phyloP scores from a whole-genome alignment of 306 rosid species.

The Ochetophila trinervis region DNA sequence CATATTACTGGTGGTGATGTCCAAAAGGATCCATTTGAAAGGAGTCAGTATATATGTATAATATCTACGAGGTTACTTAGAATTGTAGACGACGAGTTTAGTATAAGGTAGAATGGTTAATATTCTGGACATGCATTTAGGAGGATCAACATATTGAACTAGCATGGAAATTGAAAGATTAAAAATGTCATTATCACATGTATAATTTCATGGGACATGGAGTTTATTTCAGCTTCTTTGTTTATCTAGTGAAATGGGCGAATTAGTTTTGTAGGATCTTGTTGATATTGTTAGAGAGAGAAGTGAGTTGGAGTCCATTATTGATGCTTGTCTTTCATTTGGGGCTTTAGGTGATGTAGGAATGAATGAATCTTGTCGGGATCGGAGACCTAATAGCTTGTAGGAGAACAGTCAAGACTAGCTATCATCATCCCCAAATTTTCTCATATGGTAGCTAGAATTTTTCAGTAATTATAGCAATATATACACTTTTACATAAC shows the following conservation, averaged over 20 bases:
- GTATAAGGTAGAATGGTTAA: neutral
- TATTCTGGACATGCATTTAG: slow-evolving; percentile 10
- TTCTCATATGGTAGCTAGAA: neutral
- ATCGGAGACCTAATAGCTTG: neutral
- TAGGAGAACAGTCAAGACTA: neutral
- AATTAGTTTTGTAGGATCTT: slow-evolving; percentile 14
- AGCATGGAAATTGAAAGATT: no score
- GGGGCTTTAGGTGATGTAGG: neutral
- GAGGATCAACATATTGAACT: neutral
- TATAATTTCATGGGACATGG: slow-evolving; percentile 2
- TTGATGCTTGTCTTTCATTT: neutral
- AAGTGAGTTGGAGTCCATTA: no score
- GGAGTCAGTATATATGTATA: neutral
- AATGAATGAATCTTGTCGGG: neutral
- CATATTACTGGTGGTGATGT: slow-evolving; percentile 23
- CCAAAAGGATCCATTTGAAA: slow-evolving; percentile 20
- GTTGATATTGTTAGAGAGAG: neutral
- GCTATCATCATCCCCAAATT: neutral
- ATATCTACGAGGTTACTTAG: neutral
- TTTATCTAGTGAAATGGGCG: slow-evolving; percentile 23
- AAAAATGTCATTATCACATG: slow-evolving; percentile 16
- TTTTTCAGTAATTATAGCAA: no score
- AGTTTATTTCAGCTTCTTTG: neutral
- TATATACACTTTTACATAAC: no score
- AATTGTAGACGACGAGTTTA: no score